Base-by-base conservation (phyloP, 1,284 basidiomycete species). In the Melampsora abietis-canadensis region DNA sequence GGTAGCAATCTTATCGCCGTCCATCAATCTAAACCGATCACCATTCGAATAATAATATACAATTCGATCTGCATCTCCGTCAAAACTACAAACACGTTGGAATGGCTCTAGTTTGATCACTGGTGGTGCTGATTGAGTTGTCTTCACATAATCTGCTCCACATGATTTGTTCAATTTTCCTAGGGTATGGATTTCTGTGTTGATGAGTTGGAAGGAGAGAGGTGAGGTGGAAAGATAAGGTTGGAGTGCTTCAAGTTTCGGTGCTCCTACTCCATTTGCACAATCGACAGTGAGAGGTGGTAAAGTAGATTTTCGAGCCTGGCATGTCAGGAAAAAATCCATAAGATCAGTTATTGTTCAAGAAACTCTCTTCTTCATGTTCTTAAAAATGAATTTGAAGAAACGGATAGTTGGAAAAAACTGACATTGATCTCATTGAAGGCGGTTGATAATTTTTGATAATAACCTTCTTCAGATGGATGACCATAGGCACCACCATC, bases 131-230 rank as follows among this genome's bases (percentile, higher is more conserved):
- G 85, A 88, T 83, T 98, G 94, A 62, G 86, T 86, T 4, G 94
- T 97, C 85, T 99, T 99, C 79, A 98, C 96, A 81, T 86, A 98
- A 84, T 99, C 96, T 61, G 96, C 96, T 59, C 96, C 96, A 76
- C 77, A 75, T 48, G 66, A 24, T 24, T 75, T 66, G 65, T 75
- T 75, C 1, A 75, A 63, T 88, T 85, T 83, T 98, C 98, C 77
- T 98, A 87, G 0, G 31, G 70, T 80, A 77, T 60, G 77, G 78
- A 75, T 81, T 76, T 74, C 79, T 66, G 89, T 83, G 31, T 82
- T 85, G 37, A 85, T 86, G 64, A 90, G 85, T 77, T 86, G 85
- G 67, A 85, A 81, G 3, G 83, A 79, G 40, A 96, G 85, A 14
- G 72, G 27, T 37, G 72, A 60, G 27, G 27, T 59, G 24, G 65